Evolutionary conservation across 768 basidiomycete genomes (phyloP).

Genomic region (Trametes cubensis): DNA sequence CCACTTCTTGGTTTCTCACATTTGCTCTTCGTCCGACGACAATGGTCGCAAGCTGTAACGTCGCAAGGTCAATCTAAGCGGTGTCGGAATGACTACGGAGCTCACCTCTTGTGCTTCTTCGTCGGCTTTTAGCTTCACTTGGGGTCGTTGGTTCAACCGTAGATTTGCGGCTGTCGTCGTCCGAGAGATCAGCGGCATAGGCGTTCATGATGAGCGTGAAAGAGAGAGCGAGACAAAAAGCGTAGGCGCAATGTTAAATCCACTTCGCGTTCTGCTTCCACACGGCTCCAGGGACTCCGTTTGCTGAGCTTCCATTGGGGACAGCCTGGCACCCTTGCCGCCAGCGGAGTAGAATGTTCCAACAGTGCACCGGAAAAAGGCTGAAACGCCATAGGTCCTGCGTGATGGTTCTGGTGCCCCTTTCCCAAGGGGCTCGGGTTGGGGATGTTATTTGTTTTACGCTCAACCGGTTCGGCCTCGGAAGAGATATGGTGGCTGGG

Average conservation of each 20-base stretch:
- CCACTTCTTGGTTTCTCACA: constrained; percentile 35
- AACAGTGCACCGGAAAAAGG: constrained; percentile 10
- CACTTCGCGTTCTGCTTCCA: constrained; percentile 9
- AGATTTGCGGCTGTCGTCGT: constrained; percentile 29
- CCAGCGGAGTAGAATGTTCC: constrained; percentile 16
- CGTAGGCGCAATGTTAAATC: constrained; percentile 14
- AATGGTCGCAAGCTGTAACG: constrained; percentile 40
- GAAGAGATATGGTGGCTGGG: neutral
- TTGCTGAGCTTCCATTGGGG: constrained; percentile 14
- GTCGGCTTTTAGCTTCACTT: constrained; percentile 17
- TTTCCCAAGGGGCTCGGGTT: neutral
- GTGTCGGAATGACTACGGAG: neutral
- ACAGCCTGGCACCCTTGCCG: constrained; percentile 1
- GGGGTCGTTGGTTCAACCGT: constrained; percentile 13
- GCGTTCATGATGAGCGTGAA: constrained; percentile 27
- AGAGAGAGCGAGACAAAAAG: constrained; percentile 9
- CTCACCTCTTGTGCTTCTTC: constrained; percentile 33
- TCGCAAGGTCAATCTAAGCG: neutral
- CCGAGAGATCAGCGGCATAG: constrained; percentile 29
- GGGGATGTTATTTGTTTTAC: neutral
- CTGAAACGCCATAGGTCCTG: constrained; percentile 2
- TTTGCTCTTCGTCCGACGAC: constrained; percentile 42
- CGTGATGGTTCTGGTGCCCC: constrained; percentile 11
- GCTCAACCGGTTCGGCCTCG: neutral
- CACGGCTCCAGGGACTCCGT: constrained; percentile 19